These are phyloP conservation scores for Globisporangium paroecandrum DNA, from an alignment of 352 stramenopile species.

Conservation along the genomic window DNA sequence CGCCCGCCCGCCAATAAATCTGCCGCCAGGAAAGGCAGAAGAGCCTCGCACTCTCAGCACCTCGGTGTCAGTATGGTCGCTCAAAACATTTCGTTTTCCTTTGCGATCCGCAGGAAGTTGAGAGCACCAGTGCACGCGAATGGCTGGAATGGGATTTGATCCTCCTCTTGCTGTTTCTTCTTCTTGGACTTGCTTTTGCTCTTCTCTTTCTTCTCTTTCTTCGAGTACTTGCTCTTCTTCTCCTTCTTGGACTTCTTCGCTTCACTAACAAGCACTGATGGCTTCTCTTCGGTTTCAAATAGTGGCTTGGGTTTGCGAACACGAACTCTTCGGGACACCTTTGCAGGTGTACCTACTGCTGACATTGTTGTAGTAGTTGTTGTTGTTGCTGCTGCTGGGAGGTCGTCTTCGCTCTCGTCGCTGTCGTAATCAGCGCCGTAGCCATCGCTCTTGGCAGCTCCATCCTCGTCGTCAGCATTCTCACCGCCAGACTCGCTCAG, in stretches of 20 bases:
- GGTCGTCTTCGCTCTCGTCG: conserved; percentile 50
- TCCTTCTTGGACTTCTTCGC: conserved; percentile 3
- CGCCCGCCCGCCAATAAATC: not conserved
- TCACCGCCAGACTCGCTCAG: conserved; percentile 1
- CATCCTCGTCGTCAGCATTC: conserved; percentile 17
- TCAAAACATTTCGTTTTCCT: conserved; percentile 79
- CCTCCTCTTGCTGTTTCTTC: conserved; percentile 25
- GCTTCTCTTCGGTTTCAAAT: not conserved
- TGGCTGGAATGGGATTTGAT: conserved; percentile 39
- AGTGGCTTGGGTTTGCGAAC: conserved; percentile 1
- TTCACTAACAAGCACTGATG: not conserved
- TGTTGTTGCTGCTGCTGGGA: not conserved
- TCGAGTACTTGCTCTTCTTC: conserved; percentile 7
- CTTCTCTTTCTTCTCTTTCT: conserved; percentile 20
- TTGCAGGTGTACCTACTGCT: conserved; percentile 11
- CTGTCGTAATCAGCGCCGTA: conserved; percentile 72
- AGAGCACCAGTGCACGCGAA: conserved; percentile 70
- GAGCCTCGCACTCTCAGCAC: not conserved
- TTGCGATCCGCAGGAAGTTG: conserved; percentile 51
- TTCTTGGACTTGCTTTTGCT: conserved; percentile 9
- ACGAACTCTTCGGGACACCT: conserved; percentile 3
- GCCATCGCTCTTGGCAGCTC: conserved; percentile 32
- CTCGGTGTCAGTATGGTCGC: not conserved
- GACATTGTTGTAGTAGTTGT: conserved; percentile 3
- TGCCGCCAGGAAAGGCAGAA: not conserved